Evolutionary conservation across 306 rosid species (phyloP).

Genomic region (Pueraria montana): DNA sequence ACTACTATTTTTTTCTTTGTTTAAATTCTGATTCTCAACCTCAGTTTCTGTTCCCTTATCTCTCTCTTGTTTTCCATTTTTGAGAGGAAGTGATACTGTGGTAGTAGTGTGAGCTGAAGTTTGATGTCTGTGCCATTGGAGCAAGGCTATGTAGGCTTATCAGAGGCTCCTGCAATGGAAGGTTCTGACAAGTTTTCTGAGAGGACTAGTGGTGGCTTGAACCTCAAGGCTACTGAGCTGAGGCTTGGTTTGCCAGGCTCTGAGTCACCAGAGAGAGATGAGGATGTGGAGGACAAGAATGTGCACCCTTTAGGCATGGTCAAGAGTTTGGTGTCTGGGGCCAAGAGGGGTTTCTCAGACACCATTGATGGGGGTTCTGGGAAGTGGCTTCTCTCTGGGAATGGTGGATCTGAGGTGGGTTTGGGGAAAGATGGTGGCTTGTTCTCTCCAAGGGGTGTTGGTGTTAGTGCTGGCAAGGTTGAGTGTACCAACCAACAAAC

Average conservation of each 20-base stretch:
- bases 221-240: slow-evolving; percentile 92
- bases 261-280: slow-evolving; percentile 79
- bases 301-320: slow-evolving; percentile 45
- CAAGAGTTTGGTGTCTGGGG: slow-evolving; percentile 75
- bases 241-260: slow-evolving; percentile 93
- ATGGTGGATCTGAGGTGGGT: slow-evolving; percentile 74
- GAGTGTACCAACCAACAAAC: slow-evolving; percentile 58
- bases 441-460: slow-evolving; percentile 69
- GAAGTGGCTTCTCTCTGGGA: slow-evolving; percentile 78
- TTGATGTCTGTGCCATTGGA: slow-evolving; percentile 79
- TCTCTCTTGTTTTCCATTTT: slow-evolving; percentile 30
- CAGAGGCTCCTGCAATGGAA: slow-evolving; percentile 72
- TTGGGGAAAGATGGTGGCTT: slow-evolving; percentile 61
- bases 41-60: background rate
- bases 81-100: slow-evolving; percentile 25
- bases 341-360: slow-evolving; percentile 90
- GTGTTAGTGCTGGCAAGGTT: slow-evolving; percentile 48
- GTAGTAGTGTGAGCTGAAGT: slow-evolving; percentile 41
- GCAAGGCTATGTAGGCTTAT: slow-evolving; percentile 78
- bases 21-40: slow-evolving; percentile 44
- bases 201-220: slow-evolving; percentile 56
- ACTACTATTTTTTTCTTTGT: too few species aligned
- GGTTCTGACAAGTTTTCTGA: slow-evolving; percentile 56
- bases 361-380: slow-evolving; percentile 78
- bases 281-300: slow-evolving; percentile 42